Base-by-base conservation (phyloP, 2,329 filamentous ascomycete genomes). In the Hortaea werneckii region DNA sequence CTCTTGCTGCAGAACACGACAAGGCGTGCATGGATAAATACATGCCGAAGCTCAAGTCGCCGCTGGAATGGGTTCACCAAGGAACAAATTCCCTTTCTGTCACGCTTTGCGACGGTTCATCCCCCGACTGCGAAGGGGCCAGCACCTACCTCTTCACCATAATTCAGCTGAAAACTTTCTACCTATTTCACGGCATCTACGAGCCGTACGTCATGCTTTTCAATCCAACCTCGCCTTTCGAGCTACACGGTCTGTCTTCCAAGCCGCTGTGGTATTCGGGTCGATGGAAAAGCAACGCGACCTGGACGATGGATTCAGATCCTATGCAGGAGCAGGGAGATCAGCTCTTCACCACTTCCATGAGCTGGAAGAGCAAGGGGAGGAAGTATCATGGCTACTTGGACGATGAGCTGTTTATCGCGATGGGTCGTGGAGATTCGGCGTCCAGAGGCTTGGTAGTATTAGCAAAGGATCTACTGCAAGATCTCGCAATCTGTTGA, bases 81-180 rank as follows among this genome's bases (percentile, higher is more conserved):
- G 72, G 77, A 5, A 79, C 76, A 12, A 81, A 81, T 57, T 77
- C 75, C 1, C 65, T 80, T 0, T 60, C 68, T 1, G 60, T 80
- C 35, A 79, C 77, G 2, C 62, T 79, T 43, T 80, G 78, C 61
- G 60, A 63, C 6, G 67, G 73, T 1, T 51, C 62, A 1, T 75
- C 79, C 38, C 52, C 61, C 0, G 44, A 13, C 0, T 80, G 78
- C 55, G 41, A 56, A 0, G 58, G 67, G 0, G 62, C 63, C 38
- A 64, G 67, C 5, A 50, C 49, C 13, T 78, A 79, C 47, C 79
- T 77, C 0, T 77, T 76, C 55, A 67, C 66, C 5, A 67, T 80
- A 34, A 71, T 76, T 54, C 77, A 80, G 32, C 70, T 74, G 58
- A 80, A 80, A 58, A 69, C 57, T 0, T 73, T 65, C 49, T 67